Base-by-base conservation (phyloP, 768 basidiomycete species). In the Chlorophyllum brunneum region DNA sequence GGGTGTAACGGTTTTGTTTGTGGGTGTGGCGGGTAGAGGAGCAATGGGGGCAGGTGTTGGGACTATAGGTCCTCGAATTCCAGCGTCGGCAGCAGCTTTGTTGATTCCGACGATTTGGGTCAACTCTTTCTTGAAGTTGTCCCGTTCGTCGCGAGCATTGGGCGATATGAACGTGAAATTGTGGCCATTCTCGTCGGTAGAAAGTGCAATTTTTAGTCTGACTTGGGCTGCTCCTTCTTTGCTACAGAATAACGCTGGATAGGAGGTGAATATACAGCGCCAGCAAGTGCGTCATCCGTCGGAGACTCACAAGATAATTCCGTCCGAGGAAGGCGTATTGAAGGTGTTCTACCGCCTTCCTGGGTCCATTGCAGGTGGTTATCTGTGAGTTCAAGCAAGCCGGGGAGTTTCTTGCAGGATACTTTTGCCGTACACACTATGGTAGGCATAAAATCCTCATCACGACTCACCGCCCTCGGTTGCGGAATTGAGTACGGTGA, bases 201-300 rank as follows among this genome's bases (percentile, higher is more conserved):
- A 67, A 27, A 92, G 73, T 1, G 80, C 83, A 29, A 95, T 70
- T 62, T 92, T 92, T 42, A 93, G 73, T 42, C 83, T 77, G 59
- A 90, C 87, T 64, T 92, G 88, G 0, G 87, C 69, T 4, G 88
- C 84, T 48, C 86, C 86, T 61, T 87, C 85, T 61, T 93, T 93
- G 64, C 88, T 91, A 61, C 86, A 91, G 63, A 92, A 92, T 30
- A 94, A 75, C 15, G 88, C 89, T 89, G 64, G 56, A 43, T 47
- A 48, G 44, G 44, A 48, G 51, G 36, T 46, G 41, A 55, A 33
- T 49, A 34, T 26, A 27, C 10, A 49, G 58, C 31, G 52, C 16
- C 56, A 41, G 38, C 54, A 34, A 23, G 50, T 44, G 42, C 23
- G 46, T 39, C 48, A 45, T 56, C 54, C 41, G 50, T 40, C 57